Conservation (phyloP, 75 land plant species). For the Selaginella tamariscina region DNA sequence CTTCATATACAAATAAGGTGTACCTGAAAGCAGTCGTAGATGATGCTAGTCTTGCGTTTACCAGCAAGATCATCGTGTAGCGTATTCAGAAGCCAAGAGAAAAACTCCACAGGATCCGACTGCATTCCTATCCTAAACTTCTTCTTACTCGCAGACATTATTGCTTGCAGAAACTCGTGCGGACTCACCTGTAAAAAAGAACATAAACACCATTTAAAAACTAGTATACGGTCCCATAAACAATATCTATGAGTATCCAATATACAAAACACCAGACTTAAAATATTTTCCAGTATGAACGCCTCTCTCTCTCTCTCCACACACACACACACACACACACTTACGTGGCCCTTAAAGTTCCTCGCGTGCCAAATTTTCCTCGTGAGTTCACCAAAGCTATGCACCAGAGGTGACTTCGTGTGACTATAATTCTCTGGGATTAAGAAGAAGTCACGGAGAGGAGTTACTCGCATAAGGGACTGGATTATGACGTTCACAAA, state of each 20-base stretch:
- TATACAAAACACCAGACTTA: background rate
- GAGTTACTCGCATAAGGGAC: slow-evolving; percentile 93
- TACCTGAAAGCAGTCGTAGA: slow-evolving; percentile 93
- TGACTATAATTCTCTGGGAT: slow-evolving; percentile 74
- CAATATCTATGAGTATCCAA: background rate
- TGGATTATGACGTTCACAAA: slow-evolving; percentile 97
- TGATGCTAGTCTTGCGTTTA: slow-evolving; percentile 52
- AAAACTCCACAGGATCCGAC: slow-evolving; percentile 98
- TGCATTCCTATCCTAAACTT: slow-evolving; percentile 80
- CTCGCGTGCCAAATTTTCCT: slow-evolving; percentile 93
- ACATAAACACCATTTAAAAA: background rate
- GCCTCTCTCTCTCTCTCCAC: background rate
- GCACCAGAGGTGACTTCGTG: slow-evolving; percentile 88
- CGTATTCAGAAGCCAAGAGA: slow-evolving; percentile 95
- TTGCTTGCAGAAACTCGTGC: slow-evolving; percentile 93
- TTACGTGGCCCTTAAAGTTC: slow-evolving; percentile 95
- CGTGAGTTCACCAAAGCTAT: slow-evolving; percentile 92
- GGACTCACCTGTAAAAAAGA: slow-evolving; percentile 72
- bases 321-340: too few relatives aligned
- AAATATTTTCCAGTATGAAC: background rate
- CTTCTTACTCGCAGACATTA: slow-evolving; percentile 95
- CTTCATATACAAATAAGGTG: background rate
- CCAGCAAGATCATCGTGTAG: slow-evolving; percentile 69
- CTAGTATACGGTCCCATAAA: background rate
- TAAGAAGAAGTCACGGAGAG: slow-evolving; percentile 82